Percentiles rank a stretch among this genome's conserved stretches.
These are phyloP conservation scores for Inga leiocalycina DNA, from an alignment of 306 rosid genomes.

Conservation along the genomic window DNA sequence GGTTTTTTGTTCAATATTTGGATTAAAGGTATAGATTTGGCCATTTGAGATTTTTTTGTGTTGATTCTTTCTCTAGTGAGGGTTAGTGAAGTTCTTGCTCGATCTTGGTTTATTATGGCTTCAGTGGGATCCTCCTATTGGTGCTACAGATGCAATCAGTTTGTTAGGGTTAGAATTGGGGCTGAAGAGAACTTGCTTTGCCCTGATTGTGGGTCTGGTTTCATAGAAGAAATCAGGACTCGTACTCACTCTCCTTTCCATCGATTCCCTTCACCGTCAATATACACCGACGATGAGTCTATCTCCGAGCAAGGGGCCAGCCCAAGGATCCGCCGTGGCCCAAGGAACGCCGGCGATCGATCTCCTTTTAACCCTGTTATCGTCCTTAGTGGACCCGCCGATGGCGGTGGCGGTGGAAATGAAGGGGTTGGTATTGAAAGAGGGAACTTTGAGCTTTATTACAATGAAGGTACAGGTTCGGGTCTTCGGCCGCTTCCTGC, in stretches of 20 bases:
- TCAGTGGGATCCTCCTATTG: slow-evolving; percentile 52
- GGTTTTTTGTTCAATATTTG: not conserved
- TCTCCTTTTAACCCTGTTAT: slow-evolving; percentile 68
- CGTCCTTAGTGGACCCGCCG: slow-evolving; percentile 57
- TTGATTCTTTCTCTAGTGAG: not conserved
- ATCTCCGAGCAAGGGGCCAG: slow-evolving; percentile 35
- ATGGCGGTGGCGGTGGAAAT: slow-evolving; percentile 36
- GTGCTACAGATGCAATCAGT: slow-evolving; percentile 64
- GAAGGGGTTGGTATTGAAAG: slow-evolving; percentile 50
- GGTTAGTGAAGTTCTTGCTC: not conserved
- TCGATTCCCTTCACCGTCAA: slow-evolving; percentile 51
- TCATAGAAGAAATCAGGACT: slow-evolving; percentile 55
- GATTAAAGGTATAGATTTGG: not conserved
- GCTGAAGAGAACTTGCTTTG: slow-evolving; percentile 47
- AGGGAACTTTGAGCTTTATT: slow-evolving; percentile 62
- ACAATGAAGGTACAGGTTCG: slow-evolving; percentile 63
- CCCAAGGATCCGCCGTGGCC: slow-evolving; percentile 49
- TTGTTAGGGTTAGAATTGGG: slow-evolving; percentile 46
- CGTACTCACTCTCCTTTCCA: slow-evolving; percentile 46
- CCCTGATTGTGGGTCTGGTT: slow-evolving; percentile 62
- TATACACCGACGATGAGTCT: slow-evolving; percentile 43
- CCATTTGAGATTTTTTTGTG: slow-evolving; percentile 9
- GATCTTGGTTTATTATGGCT: slow-evolving; percentile 40
- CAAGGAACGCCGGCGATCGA: slow-evolving; percentile 53
- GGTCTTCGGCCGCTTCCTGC: slow-evolving; percentile 67